Evolutionary conservation across 2,329 filamentous ascomycete species (phyloP).

Genomic region (Penicillium digitatum): DNA sequence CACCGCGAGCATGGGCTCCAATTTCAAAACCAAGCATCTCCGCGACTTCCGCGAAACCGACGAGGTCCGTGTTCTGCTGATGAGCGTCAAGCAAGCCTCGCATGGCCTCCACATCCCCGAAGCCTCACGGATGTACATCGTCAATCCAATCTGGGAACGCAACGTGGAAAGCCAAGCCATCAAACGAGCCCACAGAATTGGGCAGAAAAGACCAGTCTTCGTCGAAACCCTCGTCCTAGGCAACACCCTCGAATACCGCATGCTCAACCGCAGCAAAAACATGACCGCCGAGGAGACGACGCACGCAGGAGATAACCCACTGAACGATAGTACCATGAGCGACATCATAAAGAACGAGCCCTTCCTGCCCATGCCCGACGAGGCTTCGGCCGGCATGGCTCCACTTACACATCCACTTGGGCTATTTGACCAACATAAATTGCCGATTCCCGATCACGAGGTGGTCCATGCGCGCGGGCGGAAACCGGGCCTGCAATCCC

Average conservation of each 20-base stretch:
- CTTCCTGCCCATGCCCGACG: conserved; percentile 44
- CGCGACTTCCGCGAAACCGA: conserved; percentile 68
- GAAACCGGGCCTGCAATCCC: background rate
- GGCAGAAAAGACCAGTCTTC: conserved; percentile 70
- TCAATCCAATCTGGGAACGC: conserved; percentile 81
- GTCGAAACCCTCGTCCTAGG: conserved; percentile 82
- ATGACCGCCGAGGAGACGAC: conserved; percentile 65
- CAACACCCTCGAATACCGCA: conserved; percentile 78
- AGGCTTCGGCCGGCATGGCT: conserved; percentile 23
- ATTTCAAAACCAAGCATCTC: conserved; percentile 69
- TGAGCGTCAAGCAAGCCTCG: conserved; percentile 86
- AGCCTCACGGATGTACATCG: conserved; percentile 82
- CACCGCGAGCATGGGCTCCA: conserved; percentile 53
- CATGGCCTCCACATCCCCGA: conserved; percentile 81
- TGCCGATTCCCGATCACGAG: conserved; percentile 35
- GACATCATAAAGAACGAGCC: conserved; percentile 56
- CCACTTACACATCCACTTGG: conserved; percentile 29
- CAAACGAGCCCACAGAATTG: conserved; percentile 82
- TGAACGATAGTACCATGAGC: conserved; percentile 57
- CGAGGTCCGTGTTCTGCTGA: conserved; percentile 72
- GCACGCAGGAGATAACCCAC: conserved; percentile 52
- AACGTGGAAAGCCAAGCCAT: conserved; percentile 85
- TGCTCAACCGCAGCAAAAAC: conserved; percentile 66
- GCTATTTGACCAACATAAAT: conserved; percentile 39
- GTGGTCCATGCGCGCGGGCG: background rate